Evolutionary conservation across 2,329 filamentous ascomycete species (phyloP), one percentile per base, ranked within the genome.

Genomic region (Sporothrix variecibatus): DNA sequence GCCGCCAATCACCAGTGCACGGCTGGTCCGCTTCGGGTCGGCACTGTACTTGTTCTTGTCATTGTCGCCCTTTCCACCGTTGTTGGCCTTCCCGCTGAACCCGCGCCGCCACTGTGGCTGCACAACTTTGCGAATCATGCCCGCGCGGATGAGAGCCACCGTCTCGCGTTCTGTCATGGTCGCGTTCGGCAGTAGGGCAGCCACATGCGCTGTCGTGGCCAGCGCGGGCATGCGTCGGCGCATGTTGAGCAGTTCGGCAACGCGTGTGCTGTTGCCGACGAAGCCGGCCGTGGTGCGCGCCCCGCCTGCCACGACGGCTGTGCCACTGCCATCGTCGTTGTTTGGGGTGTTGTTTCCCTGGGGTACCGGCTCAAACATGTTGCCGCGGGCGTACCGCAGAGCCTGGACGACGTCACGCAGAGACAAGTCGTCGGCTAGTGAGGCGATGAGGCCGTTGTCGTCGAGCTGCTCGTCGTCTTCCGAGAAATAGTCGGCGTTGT

Each of bases 101-200:
- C 74, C 75, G 1, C 74, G 85, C 2, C 88, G 89, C 12, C 90
- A 83, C 51, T 88, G 84, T 15, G 90, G 88, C n/a, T 87, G 1
- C 58, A 87, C 85, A 12, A 94, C 84, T 79, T 88, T 89, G 58
- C 91, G 84, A 64, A 94, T 75, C 4, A 86, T 82, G 0, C 92
- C 91, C 12, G 83, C 84, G 15, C 85, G 83, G 23, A 87, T 81
- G 49, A 94, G 84, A 77, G 90, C 86, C 3, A 88, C 90, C 26
- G 92, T 85, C 79, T 93, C 92, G 64, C 92, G 85, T 81, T 94
- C 92, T 1, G 89, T 89, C 1, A 83, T 85, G 0, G 91, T 93
- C 1, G 91, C 88, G 2, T 88, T 90, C 28, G 72, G 82, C 62
- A 92, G 85, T 1, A 94, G 81, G 1, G 91, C 87, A 75, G 91